Evolutionary conservation across 257 asterid species (phyloP).

Genomic region (Gardenia jasminoides): DNA sequence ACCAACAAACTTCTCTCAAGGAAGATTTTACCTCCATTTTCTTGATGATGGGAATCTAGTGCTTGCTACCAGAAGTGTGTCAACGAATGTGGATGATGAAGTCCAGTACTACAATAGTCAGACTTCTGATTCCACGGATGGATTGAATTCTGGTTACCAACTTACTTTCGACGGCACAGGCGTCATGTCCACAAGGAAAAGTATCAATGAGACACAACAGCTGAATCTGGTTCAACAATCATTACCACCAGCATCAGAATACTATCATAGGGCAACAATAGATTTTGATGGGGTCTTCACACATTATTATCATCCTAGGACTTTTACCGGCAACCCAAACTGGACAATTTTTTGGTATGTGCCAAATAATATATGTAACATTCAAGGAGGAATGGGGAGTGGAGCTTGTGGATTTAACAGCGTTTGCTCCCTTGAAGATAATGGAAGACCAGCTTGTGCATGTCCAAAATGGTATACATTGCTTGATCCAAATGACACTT

Average conservation of each 20-base stretch:
- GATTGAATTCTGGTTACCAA: slow-evolving; percentile 32
- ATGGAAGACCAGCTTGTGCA: slow-evolving; percentile 38
- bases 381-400: slow-evolving; percentile 29
- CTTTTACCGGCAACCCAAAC: background rate
- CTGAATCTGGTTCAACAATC: slow-evolving; percentile 1
- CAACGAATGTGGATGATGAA: slow-evolving; percentile 24
- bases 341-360: slow-evolving; percentile 31
- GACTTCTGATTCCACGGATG: slow-evolving; percentile 24
- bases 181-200: slow-evolving; percentile 24
- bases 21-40: slow-evolving; percentile 49
- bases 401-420: slow-evolving; percentile 42
- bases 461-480: slow-evolving; percentile 46
- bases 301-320: slow-evolving; percentile 26
- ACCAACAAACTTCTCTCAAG: slow-evolving; percentile 31
- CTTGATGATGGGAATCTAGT: slow-evolving; percentile 32
- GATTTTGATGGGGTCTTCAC: slow-evolving; percentile 50
- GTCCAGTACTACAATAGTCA: slow-evolving; percentile 37
- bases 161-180: slow-evolving; percentile 35
- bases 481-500: slow-evolving; percentile 35
- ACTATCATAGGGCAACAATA: slow-evolving; percentile 42
- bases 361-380: slow-evolving; percentile 39
- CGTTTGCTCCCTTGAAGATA: slow-evolving; percentile 27
- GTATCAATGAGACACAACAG: slow-evolving; percentile 1
- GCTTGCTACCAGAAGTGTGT: slow-evolving; percentile 29
- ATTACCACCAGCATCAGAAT: background rate